Evolutionary conservation across 2,329 filamentous ascomycete species (phyloP).

Genomic region (Sclerotinia minor): DNA sequence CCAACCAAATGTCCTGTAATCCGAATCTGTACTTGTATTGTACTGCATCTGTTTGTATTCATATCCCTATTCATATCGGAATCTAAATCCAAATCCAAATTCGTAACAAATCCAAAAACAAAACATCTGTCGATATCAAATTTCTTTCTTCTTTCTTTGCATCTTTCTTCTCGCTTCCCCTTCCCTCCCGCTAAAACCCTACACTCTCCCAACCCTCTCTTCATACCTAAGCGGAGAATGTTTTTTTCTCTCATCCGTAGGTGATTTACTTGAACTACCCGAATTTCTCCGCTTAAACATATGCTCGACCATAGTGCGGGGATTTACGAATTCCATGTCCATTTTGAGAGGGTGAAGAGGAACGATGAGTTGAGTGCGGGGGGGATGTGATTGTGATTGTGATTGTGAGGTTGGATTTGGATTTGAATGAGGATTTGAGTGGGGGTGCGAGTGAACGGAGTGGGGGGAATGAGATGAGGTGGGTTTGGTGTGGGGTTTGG

Average conservation of each 20-base stretch:
- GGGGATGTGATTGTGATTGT: slow-evolving; percentile 27
- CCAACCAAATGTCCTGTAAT: background rate
- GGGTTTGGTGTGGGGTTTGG: slow-evolving; percentile 49
- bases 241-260: slow-evolving; percentile 19
- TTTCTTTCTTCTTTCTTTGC: no score
- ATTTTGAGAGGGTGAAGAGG: slow-evolving; percentile 50
- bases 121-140: background rate
- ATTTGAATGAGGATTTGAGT: slow-evolving; percentile 44
- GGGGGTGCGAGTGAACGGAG: slow-evolving; percentile 52
- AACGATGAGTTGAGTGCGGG: slow-evolving; percentile 45
- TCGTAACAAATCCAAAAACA: background rate
- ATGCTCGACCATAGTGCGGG: slow-evolving; percentile 62
- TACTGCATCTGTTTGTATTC: no score
- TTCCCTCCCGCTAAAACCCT: no score
- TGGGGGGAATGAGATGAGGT: slow-evolving; percentile 72
- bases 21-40: slow-evolving; percentile 4
- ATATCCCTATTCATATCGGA: background rate
- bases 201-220: slow-evolving; percentile 23
- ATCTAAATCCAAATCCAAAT: background rate
- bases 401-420: slow-evolving; percentile 5
- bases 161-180: no score
- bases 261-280: slow-evolving; percentile 31
- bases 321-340: slow-evolving; percentile 62
- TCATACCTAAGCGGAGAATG: slow-evolving; percentile 31
- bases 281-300: slow-evolving; percentile 56